These are phyloP conservation scores for Aspergillus sclerotioniger DNA, from an alignment of 495 filamentous ascomycete species.

Conservation along the genomic window DNA sequence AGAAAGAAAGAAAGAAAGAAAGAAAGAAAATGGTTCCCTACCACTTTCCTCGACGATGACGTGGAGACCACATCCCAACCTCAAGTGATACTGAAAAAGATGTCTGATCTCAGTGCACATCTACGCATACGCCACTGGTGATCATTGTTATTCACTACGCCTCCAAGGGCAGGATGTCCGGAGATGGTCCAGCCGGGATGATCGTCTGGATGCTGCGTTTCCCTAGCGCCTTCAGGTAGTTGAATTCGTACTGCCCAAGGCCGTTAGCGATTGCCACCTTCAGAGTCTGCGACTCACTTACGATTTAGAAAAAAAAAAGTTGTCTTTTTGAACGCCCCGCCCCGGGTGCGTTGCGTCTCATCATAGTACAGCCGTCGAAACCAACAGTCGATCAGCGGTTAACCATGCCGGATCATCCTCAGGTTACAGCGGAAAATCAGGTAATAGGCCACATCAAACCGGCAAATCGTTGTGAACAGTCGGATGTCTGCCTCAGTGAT, in stretches of 20 bases:
- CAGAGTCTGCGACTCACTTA: constrained; percentile 28
- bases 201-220: constrained; percentile 16
- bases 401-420: constrained; percentile 67
- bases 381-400: constrained; percentile 68
- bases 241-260: constrained; percentile 18
- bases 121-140: background rate
- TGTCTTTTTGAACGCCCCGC: constrained; percentile 64
- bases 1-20: too few species aligned
- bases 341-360: constrained; percentile 44
- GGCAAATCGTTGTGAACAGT: constrained; percentile 61
- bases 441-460: constrained; percentile 69
- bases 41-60: background rate
- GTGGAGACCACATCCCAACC: background rate
- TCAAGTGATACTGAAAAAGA: background rate
- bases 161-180: constrained; percentile 37
- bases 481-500: constrained; percentile 69
- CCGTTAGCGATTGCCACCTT: background rate
- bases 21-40: background rate
- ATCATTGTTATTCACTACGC: background rate
- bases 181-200: constrained; percentile 29
- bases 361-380: constrained; percentile 71
- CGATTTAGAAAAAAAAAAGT: constrained; percentile 65
- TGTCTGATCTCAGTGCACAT: background rate
- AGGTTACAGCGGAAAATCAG: constrained; percentile 71
- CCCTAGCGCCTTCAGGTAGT: constrained; percentile 17